phyloP scores from a whole-genome alignment of 371 early-diverging fungal genomes.

The Haplosporangium sp. region DNA sequence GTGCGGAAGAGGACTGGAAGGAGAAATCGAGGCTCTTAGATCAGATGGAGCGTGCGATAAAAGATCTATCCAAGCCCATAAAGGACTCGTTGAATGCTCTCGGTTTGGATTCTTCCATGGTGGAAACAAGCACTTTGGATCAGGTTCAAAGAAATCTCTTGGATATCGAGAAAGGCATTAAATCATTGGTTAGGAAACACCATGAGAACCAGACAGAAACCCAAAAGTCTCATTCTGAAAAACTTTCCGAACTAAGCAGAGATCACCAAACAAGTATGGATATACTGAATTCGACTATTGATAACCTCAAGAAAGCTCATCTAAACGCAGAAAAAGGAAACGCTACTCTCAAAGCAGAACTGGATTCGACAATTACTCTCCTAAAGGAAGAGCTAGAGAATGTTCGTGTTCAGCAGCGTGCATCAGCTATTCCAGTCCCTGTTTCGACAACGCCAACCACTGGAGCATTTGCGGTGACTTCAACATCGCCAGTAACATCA shows the following conservation, averaged over 20 bases:
- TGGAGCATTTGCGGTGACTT: not conserved
- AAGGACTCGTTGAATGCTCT: conserved; percentile 21
- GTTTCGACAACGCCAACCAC: conserved; percentile 17
- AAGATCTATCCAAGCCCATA: conserved; percentile 27
- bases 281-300: conserved; percentile 30
- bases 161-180: conserved; percentile 22
- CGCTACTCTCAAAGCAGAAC: conserved; percentile 3
- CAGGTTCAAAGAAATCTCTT: conserved; percentile 23
- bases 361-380: conserved; percentile 17
- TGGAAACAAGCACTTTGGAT: conserved; percentile 19
- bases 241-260: conserved; percentile 10
- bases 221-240: conserved; percentile 1
- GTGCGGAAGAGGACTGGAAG: conserved; percentile 66
- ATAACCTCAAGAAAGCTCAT: conserved; percentile 18
- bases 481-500: conserved; percentile 16
- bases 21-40: conserved; percentile 44
- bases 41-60: conserved; percentile 33
- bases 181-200: conserved; percentile 15
- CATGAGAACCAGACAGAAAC: conserved; percentile 1
- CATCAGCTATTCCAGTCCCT: conserved; percentile 33
- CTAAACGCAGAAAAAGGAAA: conserved; percentile 22
- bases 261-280: conserved; percentile 26
- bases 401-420: conserved; percentile 26
- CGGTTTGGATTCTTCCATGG: not conserved
- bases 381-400: conserved; percentile 37